Conservation (phyloP, 352 stramenopile genomes). For the Thraustochytrium sp. region DNA sequence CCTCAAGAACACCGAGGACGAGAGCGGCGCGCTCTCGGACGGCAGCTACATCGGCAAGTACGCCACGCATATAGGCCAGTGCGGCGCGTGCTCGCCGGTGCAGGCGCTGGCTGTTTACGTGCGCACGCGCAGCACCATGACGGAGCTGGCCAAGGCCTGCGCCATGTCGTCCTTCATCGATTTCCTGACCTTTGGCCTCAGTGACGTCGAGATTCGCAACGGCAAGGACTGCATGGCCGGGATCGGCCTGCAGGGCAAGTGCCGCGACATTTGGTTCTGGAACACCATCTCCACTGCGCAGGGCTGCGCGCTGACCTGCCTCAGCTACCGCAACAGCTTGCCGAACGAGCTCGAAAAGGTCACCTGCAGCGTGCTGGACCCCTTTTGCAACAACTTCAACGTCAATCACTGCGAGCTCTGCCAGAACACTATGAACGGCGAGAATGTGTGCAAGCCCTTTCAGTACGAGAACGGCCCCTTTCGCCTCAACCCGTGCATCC, state of each 20-base stretch:
- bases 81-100: slow-evolving; percentile 19
- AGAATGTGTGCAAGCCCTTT: background rate
- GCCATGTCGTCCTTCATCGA: slow-evolving; percentile 20
- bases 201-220: slow-evolving; percentile 6
- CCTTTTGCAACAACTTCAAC: background rate
- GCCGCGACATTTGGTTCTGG: slow-evolving; percentile 39
- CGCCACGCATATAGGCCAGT: slow-evolving; percentile 28
- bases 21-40: background rate
- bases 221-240: background rate
- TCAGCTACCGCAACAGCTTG: background rate
- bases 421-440: slow-evolving; percentile 34
- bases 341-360: background rate
- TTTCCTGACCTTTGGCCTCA: slow-evolving; percentile 10
- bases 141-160: slow-evolving; percentile 24
- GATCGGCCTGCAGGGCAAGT: slow-evolving; percentile 3
- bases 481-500: slow-evolving; percentile 38
- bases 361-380: background rate
- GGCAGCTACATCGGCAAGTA: background rate
- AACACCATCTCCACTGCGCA: slow-evolving; percentile 28
- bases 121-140: background rate
- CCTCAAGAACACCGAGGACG: background rate
- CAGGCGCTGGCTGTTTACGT: slow-evolving; percentile 30
- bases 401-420: background rate
- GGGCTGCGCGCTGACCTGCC: background rate
- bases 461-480: slow-evolving; percentile 34